phyloP scores from a whole-genome alignment of 148 eudicot species.

The Diospyros lotus region DNA sequence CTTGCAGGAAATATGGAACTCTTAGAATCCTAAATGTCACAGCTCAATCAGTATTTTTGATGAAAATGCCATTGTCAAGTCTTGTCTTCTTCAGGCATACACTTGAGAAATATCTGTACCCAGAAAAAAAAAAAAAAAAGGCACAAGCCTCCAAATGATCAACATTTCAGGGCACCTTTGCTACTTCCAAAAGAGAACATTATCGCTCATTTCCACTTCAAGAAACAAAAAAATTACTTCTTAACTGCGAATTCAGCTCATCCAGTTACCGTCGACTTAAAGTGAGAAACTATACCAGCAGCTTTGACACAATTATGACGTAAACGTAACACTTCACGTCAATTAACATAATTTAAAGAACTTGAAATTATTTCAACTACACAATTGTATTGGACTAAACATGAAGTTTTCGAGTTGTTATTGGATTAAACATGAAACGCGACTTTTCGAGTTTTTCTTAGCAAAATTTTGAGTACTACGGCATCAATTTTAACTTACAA shows the following conservation, averaged over 20 bases:
- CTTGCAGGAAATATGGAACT: not conserved
- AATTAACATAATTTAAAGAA: not conserved
- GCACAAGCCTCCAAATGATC: not conserved
- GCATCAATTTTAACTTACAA: not conserved
- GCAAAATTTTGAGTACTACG: not conserved
- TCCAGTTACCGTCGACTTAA: not conserved
- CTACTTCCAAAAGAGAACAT: not conserved
- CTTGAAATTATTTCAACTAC: not conserved
- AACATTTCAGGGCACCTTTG: not conserved
- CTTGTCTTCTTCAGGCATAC: not conserved
- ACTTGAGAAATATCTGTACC: slow-evolving; percentile 3
- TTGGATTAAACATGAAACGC: not conserved
- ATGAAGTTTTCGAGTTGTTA: too few species aligned
- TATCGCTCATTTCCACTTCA: not conserved
- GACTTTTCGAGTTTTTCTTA: not conserved
- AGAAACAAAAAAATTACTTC: slow-evolving; percentile 1
- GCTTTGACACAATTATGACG: not conserved
- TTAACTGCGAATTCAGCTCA: not conserved
- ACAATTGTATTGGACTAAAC: too few species aligned
- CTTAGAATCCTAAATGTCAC: slow-evolving; percentile 11
- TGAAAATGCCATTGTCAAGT: not conserved
- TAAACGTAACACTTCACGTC: not conserved
- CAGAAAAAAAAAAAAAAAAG: slow-evolving; percentile 6
- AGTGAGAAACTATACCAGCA: not conserved
- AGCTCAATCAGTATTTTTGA: not conserved